Evolutionary conservation across 2,329 filamentous ascomycete species (phyloP), one percentile per base, ranked within the genome.

Genomic region (Tolypocladium tropicale): DNA sequence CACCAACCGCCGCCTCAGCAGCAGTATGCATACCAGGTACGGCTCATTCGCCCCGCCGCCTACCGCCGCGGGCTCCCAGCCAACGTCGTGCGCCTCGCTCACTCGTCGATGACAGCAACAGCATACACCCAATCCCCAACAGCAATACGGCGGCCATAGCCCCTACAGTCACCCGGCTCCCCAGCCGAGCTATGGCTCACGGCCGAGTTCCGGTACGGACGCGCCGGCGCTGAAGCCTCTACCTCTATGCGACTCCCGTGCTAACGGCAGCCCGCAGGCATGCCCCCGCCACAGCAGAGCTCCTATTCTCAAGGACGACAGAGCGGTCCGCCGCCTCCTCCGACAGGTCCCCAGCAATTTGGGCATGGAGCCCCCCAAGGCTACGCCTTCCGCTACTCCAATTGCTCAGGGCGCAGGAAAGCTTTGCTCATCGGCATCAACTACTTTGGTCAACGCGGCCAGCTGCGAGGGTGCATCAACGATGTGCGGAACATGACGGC

Each of bases 401-500:
- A 87, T 62, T 97, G 92, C 70, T 95, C 88, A 6, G 93, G 92
- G 50, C 84, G 85, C 64, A 80, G 92, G 68, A 96, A 96, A 75
- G 93, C 92, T 5, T 76, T 96, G 33, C 74, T 97, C 59, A 93
- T 96, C 63, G 93, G 93, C 55, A 96, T 96, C 77, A 96, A 96
- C 74, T 96, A 97, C 74, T 96, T 96, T 68, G 86, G 88, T 53
- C 92, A 96, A 74, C 84, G 89, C 57, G 92, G 92, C 32, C 89
- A 96, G 76, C 78, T 96, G 52, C 81, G 91, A 57, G 93, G 93
- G 50, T 97, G 93, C 68, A 96, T 96, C 77, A 96, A 97, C 68
- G 93, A 97, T 69, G 93, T 96, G 48, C 89, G 92, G 74, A 96
- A 96, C 76, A 95, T 97, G 90, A 95, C 91, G 25, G 81, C 82